Base-by-base conservation (phyloP, 2,329 filamentous ascomycete genomes). In the Fusarium protoensiforme region DNA sequence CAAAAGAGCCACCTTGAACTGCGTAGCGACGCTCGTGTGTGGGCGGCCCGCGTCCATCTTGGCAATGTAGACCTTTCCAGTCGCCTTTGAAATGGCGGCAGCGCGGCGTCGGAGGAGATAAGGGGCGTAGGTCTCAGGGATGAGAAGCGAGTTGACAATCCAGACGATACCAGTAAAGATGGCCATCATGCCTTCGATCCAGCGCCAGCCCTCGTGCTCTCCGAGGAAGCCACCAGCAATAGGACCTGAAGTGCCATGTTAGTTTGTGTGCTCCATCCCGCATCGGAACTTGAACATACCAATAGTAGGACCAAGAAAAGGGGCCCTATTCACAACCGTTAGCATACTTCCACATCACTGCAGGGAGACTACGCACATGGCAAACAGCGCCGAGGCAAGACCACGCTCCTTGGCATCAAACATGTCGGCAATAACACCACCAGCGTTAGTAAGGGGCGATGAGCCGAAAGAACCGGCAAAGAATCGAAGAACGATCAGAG, bases 401-500 rank as follows among this genome's bases (percentile, higher is more conserved):
- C 90, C 90, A 70, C 90, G 84, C 70, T 91, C 82, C 0, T 83
- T 80, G 4, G 87, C 86, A 9, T 83, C 77, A 76, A 91, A 92
- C 81, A 92, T 88, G 77, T 92, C 91, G 43, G 90, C 90, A 73
- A 92, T 88, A 29, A 90, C 86, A 73, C 90, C 91, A 4, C 89
- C 89, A 1, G 88, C 87, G 73, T 92, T 92, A 9, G 90, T 91
- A 68, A 92, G 80, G 1, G 90, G 88, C 0, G 89, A 89, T 0
- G 89, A 89, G 6, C 90, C 91, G 74, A 92, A 92, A 9, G 88
- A 81, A 41, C 91, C 90, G 24, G 89, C 88, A 61, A 94, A 87
- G 82, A 93, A 93, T n/a, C 92, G 88, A 41, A 93, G 84, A n/a
- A 92, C 85, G 35, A 94, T 82, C 3, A 94, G 83, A 1, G 88